phyloP scores from a whole-genome alignment of 345 rosid genomes.

The Populus pruinosa region DNA sequence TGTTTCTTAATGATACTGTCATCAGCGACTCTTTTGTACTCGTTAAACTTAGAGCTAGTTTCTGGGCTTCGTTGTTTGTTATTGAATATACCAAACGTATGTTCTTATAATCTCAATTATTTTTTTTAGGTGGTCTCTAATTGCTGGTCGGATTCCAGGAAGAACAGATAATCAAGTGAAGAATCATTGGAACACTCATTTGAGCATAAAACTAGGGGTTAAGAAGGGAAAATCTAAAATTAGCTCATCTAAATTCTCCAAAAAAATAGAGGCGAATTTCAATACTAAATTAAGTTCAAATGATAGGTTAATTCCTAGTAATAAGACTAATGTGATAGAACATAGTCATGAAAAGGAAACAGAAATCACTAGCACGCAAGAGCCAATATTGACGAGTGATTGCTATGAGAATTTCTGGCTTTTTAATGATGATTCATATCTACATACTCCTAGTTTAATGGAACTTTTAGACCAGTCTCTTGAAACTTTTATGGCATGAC shows the following conservation, averaged over 20 bases:
- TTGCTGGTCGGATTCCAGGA: conserved; percentile 46
- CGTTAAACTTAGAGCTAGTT: too few relatives aligned
- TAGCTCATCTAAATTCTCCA: not conserved
- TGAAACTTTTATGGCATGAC: conserved; percentile 17
- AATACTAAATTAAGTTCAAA: not conserved
- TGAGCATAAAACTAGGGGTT: conserved; percentile 29
- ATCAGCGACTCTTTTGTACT: too few relatives aligned
- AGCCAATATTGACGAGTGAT: not conserved
- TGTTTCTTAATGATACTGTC: too few relatives aligned
- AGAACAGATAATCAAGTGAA: conserved; percentile 51
- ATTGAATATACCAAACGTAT: not conserved
- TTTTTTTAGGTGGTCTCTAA: conserved; percentile 39
- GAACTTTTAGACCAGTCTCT: conserved; percentile 19
- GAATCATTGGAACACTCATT: conserved; percentile 45
- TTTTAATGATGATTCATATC: conserved; percentile 7
- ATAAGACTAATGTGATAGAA: not conserved
- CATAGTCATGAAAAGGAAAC: not conserved
- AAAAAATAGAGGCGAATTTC: not conserved
- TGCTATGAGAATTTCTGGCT: conserved; percentile 21
- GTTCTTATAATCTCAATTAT: not conserved
- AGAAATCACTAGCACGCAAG: not conserved
- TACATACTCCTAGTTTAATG: conserved; percentile 6
- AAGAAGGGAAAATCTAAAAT: conserved; percentile 7
- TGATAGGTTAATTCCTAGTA: too few relatives aligned
- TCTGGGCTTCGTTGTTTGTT: too few relatives aligned